Conservation (phyloP, 208 protist species). For the Eutreptiella sp. region DNA sequence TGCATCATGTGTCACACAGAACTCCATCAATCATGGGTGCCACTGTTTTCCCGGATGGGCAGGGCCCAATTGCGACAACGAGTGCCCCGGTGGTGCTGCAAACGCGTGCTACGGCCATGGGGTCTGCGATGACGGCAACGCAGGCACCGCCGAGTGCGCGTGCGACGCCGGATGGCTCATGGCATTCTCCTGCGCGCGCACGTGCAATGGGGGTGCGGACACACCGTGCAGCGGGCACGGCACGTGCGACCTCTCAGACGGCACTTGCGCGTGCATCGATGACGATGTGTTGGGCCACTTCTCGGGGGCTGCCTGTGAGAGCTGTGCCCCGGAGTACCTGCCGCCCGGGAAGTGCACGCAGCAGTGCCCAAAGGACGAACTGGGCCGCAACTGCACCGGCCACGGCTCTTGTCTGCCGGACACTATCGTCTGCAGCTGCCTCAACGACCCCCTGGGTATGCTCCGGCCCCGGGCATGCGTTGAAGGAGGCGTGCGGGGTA, state of each 20-base stretch:
- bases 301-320: conserved; percentile 10
- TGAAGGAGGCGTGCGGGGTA: too few species aligned
- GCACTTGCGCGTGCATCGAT: conserved; percentile 7
- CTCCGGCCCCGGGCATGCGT: too few species aligned
- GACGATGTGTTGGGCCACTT: conserved; percentile 6
- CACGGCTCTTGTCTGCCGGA: conserved; percentile 1
- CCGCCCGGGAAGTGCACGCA: conserved; percentile 11
- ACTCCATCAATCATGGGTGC: too few species aligned
- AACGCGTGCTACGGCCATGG: conserved; percentile 25
- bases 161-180: conserved; percentile 5
- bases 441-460: background rate
- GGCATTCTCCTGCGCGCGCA: conserved; percentile 4
- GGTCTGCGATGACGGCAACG: conserved; percentile 11
- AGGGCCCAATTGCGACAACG: conserved; percentile 14
- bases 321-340: background rate
- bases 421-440: conserved; percentile 1
- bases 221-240: conserved; percentile 22
- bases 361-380: too few species aligned
- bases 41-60: conserved; percentile 14
- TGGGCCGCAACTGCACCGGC: conserved; percentile 9
- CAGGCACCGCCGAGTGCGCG: conserved; percentile 2
- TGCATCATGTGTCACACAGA: too few species aligned
- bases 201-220: conserved; percentile 16
- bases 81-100: conserved; percentile 25
- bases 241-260: conserved; percentile 5